These are phyloP conservation scores for Isabelozyma pseudorhagii DNA, from an alignment of 805 yeast genomes.

Conservation along the genomic window DNA sequence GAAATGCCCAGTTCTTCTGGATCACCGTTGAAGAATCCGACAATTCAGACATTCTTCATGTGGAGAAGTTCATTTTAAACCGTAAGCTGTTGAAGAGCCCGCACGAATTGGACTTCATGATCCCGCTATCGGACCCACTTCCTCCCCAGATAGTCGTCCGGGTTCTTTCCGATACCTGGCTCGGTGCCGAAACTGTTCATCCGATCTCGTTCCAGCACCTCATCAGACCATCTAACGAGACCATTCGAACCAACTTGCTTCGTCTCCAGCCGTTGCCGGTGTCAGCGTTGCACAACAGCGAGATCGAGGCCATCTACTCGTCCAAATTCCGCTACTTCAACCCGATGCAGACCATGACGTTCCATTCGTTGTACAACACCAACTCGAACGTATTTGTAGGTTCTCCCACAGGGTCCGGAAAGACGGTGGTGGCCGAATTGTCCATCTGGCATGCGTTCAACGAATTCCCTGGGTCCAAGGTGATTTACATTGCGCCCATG, in stretches of 20 bases:
- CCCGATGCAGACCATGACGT: constrained; percentile 98
- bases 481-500: constrained; percentile 88
- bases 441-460: constrained; percentile 96
- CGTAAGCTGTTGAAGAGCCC: constrained; percentile 48
- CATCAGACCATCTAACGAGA: constrained; percentile 83
- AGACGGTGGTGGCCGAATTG: constrained; percentile 93
- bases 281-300: constrained; percentile 67
- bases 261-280: constrained; percentile 84
- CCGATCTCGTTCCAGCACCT: constrained; percentile 87
- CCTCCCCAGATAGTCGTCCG: constrained; percentile 85
- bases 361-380: constrained; percentile 81
- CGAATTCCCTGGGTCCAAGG: constrained; percentile 74
- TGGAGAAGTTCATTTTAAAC: constrained; percentile 72
- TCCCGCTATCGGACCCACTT: constrained; percentile 84
- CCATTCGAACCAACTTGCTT: constrained; percentile 76
- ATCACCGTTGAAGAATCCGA: constrained; percentile 86
- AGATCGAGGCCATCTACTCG: constrained; percentile 66
- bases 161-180: constrained; percentile 82
- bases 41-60: constrained; percentile 68
- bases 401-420: constrained; percentile 98
- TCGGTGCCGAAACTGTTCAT: constrained; percentile 75
- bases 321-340: constrained; percentile 79
- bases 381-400: constrained; percentile 86
- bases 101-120: constrained; percentile 86
- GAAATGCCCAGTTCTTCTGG: constrained; percentile 87